A percentile compares a stretch with the other conserved stretches of the same genome.
phyloP scores from a whole-genome alignment of 1,284 basidiomycete species.

The Phlebopus sp. region DNA sequence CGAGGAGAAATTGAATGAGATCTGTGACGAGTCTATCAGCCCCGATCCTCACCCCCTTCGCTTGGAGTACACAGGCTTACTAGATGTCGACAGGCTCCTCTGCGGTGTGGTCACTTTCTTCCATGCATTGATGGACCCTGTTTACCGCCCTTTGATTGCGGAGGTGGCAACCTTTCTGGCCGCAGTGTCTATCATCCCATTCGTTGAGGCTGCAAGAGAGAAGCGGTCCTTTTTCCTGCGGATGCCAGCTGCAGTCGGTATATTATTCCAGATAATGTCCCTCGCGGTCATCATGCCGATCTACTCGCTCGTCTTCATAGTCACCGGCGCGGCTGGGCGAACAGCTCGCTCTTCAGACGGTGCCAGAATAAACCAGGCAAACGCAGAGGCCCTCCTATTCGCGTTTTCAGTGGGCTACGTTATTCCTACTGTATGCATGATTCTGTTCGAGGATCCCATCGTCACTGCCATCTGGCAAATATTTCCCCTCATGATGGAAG shows the following conservation, averaged over 20 bases:
- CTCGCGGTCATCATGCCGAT: constrained; percentile 39
- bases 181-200: constrained; percentile 14
- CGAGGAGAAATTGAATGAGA: constrained; percentile 3
- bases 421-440: constrained; percentile 38
- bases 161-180: constrained; percentile 26
- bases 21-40: constrained; percentile 13
- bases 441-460: constrained; percentile 29
- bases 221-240: constrained; percentile 11
- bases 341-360: not conserved
- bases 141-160: constrained; percentile 27
- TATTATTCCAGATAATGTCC: constrained; percentile 33
- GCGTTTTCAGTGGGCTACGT: constrained; percentile 36
- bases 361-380: constrained; percentile 28
- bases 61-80: constrained; percentile 33
- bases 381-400: constrained; percentile 44
- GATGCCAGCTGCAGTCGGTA: constrained; percentile 13
- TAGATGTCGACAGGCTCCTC: constrained; percentile 31
- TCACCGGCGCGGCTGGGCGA: constrained; percentile 30
- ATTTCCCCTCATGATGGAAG: constrained; percentile 38
- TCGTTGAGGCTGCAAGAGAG: constrained; percentile 24
- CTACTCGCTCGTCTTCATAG: constrained; percentile 42
- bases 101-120: constrained; percentile 43
- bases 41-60: constrained; percentile 26
- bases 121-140: constrained; percentile 30
- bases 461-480: constrained; percentile 45